Base-by-base conservation (phyloP, 345 rosid genomes). In the Camelina neglecta region DNA sequence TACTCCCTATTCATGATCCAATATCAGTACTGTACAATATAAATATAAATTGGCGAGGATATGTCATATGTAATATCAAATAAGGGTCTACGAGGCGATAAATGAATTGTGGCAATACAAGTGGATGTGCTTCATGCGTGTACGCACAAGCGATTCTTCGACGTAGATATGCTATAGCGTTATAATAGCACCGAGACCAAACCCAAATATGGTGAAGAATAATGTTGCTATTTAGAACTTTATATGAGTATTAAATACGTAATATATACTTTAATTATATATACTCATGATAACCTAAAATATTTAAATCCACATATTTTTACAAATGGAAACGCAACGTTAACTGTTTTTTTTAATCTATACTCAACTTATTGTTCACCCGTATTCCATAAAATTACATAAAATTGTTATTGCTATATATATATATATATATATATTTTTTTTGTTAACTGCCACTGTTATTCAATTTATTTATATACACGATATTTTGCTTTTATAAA, bases 131-230 rank as follows among this genome's bases (percentile, higher is more conserved):
- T 63, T 53, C 74, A 69, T 75, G 79, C 79, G 79, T 75, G 79
- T 75, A 75, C 79, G 79, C 79, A 75, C 74, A 75, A 60, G 59
- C 70, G 35, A 75, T 75, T 67, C 67, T 75, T 35, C 60, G 61
- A 68, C 69, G 69, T 68, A 75, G 73, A 66, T 67, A 66, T 75
- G 54, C 18, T 49, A 24, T 49, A 24, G 55, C 23, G 23, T 62
- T 31, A 16, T 54, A 20, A 4, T 54, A 65, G 58, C 39, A 23
- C 57, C n/a, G n/a, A n/a, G n/a, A n/a, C n/a, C n/a, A n/a, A n/a
- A n/a, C n/a, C 79, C 73, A 53, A 60, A 60, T 6, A 60, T 68
- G 69, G 69, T 60, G 60, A 67, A 60, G 55, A 58, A 47, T 36
- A 21, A 24, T 58, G 44, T 67, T 67, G 54, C 44, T 20, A 50